Base-by-base conservation (phyloP, 148 eudicot species). In the Dianthus caryophyllus region DNA sequence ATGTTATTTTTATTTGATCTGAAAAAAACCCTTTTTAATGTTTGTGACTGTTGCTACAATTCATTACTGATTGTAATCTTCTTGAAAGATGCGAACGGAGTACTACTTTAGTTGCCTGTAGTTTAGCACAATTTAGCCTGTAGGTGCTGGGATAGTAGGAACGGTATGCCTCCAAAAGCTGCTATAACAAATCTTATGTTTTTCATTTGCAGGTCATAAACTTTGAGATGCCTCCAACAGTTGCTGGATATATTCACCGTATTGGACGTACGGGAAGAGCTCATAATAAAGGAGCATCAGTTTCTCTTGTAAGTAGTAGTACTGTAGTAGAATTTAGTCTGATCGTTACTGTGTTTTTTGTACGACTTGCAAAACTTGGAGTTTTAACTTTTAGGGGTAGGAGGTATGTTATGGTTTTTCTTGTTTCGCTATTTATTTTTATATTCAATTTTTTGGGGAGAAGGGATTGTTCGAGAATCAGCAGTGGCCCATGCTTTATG, bases 261-360 rank as follows among this genome's bases (percentile, higher is more conserved):
- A 88, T 90, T 77, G 99, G 99, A 56, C 97, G 99, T 46, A 90
- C 99, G n/a, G 99, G 99, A 79, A 82, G 99, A 80, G 97, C 97
- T 43, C 83, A 79, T 76, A 85, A 76, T 65, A 83, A 91, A 47
- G 99, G 99, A 65, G 96, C 90, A 73, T 94, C 99, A 64, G 87
- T 90, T 68, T 95, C 99, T 72, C 81, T 95, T 64, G 99, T 90
- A 79, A 76, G 97, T n/a, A n/a, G n/a, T n/a, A n/a, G n/a, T n/a
- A n/a, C n/a, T n/a, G n/a, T n/a, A n/a, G n/a, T n/a, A n/a, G n/a
- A n/a, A n/a, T n/a, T n/a, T n/a, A n/a, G n/a, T n/a, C n/a, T n/a
- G n/a, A n/a, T n/a, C n/a, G n/a, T n/a, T n/a, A n/a, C n/a, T n/a
- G n/a, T n/a, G n/a, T n/a, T 33, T 33, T 33, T 33, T 33, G 39